Base-by-base conservation (phyloP, 2,329 filamentous ascomycete genomes). In the Talaromyces sp. region DNA sequence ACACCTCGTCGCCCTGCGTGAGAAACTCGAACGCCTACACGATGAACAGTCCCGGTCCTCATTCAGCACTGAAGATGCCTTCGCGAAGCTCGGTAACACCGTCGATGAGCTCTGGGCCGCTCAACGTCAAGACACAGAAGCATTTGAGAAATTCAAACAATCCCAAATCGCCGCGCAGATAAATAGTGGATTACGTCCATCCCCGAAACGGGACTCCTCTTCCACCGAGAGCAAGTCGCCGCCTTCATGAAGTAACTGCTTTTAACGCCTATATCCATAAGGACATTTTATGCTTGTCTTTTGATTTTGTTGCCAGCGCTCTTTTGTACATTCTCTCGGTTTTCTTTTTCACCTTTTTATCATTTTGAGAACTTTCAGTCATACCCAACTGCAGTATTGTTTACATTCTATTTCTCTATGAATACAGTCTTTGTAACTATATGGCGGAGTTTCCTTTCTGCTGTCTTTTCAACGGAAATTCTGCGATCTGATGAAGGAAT, bases 121-220 rank as follows among this genome's bases (percentile, higher is more conserved):
- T 29, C 68, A 76, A 47, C 65, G 68, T 45, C 67, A 76, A 53
- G 77, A 79, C 47, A 67, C 71, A 0, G 75, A 77, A 57, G 68
- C 68, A 16, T 78, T 78, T 55, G 71, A 75, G 55, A 65, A 59
- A 33, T 77, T 77, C 55, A 74, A 72, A 47, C 69, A 77, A 53
- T 75, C 71, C 14, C 76, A 79, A 51, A 72, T 79, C 45, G 76
- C 75, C 3, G 75, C 76, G 13, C 74, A 77, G 54, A 73, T 76
- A 24, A 77, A 77, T 57, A 73, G 71, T 37, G 73, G 73, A 29
- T 30, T 58, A n/a, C 61, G 59, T 16, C 27, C 20, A 16, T 24
- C 49, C 33, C 42, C 24, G 16, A 29, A 44, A 8, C 17, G 36
- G 11, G 36, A 35, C 14, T 40, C 27, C 2, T 20, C 36, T 16